Conservation (phyloP, 2,329 filamentous ascomycete species). For the Epichloe typhina region DNA sequence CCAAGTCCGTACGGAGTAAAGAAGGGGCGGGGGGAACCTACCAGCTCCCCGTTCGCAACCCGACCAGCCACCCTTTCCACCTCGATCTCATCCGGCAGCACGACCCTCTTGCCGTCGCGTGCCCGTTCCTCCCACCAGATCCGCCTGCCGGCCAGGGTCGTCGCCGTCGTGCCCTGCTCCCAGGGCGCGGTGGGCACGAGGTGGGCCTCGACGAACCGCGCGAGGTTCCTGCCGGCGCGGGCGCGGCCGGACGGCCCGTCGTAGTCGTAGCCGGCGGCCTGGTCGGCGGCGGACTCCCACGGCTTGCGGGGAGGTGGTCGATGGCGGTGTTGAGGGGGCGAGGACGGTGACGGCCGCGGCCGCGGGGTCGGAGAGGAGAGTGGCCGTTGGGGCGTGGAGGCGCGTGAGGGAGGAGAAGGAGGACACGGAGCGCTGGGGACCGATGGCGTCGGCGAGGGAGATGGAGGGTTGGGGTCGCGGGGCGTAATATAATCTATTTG, state of each 20-base stretch:
- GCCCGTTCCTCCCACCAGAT: conserved; percentile 71
- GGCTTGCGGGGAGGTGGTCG: conserved; percentile 66
- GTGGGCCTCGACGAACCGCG: conserved; percentile 75
- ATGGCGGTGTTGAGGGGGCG: conserved; percentile 73
- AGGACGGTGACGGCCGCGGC: conserved; percentile 54
- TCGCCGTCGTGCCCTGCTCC: conserved; percentile 50
- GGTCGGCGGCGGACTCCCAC: conserved; percentile 57
- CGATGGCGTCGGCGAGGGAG: conserved; percentile 74
- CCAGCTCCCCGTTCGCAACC: conserved; percentile 77
- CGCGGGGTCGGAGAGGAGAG: conserved; percentile 51
- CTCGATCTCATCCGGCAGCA: conserved; percentile 69
- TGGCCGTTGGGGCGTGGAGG: conserved; percentile 55
- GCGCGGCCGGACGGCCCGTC: conserved; percentile 36
- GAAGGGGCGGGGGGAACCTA: conserved; percentile 18
- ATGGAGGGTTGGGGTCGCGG: conserved; percentile 29
- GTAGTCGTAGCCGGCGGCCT: conserved; percentile 14
- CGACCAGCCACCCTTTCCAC: conserved; percentile 61
- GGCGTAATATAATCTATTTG: not conserved
- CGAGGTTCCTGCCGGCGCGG: conserved; percentile 63
- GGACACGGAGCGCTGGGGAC: conserved; percentile 63
- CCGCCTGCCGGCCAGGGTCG: conserved; percentile 49
- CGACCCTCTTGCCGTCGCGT: conserved; percentile 51
- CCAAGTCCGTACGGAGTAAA: no score
- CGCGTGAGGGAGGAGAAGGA: conserved; percentile 74
- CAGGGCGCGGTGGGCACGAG: conserved; percentile 66